Evolutionary conservation across 139 green algal genomes (phyloP), one percentile per base, ranked within the genome.

Genomic region (Pleodorina starrii): DNA sequence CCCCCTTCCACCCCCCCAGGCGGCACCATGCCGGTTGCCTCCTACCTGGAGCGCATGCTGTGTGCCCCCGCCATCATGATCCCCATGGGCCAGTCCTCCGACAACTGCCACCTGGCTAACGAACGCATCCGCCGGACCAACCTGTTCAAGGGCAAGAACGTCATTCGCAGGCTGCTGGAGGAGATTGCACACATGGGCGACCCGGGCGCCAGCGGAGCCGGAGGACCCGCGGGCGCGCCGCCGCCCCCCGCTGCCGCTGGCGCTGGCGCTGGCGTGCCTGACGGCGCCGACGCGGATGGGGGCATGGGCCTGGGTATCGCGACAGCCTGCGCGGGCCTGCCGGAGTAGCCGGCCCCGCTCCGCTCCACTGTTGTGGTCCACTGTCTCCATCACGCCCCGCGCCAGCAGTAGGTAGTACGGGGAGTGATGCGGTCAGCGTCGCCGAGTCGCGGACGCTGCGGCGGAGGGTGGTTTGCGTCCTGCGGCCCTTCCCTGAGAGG

Each of bases 1-100:
- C n/a, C n/a, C n/a, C n/a, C n/a, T n/a, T n/a, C n/a, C n/a, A n/a
- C 27, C 38, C 27, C 0, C 21, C 38, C 80, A 87, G 81, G 96
- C 27, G 95, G 95, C 60, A 98, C 95, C 63, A 98, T 98, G 96
- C 96, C 97, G 1, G 97, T 99, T n/a, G 95, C 98, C 0, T 94
- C 91, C 10, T 91, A 95, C 6, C 90, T 99, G 72, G 97, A 99
- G 94, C 95, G 96, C 77, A 86, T 97, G 85, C 94, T 99, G 86
- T 86, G 91, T 0, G 97, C 97, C 5, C 97, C 96, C 29, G 97
- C 97, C 19, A 89, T 99, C 69, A 95, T 98, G 85, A 93, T 99
- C 1, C 98, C 98, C 57, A 97, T 99, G 93, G 97, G 95, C 12
- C 98, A 99, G 93, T 92, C 92, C 68, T 96, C 91, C 14, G 97